Conservation (phyloP, 148 eudicot genomes). For the Silene latifolia region DNA sequence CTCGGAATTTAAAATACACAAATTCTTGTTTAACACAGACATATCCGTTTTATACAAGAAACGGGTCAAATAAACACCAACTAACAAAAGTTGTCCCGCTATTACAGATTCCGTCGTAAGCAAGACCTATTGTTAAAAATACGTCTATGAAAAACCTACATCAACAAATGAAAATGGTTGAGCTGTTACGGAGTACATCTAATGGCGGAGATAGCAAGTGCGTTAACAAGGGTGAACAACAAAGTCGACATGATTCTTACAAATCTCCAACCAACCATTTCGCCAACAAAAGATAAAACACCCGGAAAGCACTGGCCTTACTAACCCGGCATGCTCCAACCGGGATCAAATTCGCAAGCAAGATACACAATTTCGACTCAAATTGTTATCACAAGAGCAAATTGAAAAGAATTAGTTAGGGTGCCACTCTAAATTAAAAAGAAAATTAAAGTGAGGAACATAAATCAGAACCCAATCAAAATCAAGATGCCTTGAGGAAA, state of each 20-base stretch:
- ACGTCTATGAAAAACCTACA: no score
- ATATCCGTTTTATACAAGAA: no score
- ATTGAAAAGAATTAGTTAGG: background rate
- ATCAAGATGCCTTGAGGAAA: conserved; percentile 7
- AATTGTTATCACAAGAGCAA: background rate
- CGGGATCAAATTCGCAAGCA: background rate
- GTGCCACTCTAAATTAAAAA: background rate
- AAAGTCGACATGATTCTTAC: background rate
- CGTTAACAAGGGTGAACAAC: background rate
- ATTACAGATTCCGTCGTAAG: no score
- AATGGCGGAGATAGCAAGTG: background rate
- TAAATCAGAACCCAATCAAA: conserved; percentile 4
- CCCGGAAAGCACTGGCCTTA: background rate
- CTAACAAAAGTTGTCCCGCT: no score
- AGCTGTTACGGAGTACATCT: no score
- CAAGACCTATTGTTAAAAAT: no score
- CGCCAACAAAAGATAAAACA: background rate
- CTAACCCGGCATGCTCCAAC: background rate
- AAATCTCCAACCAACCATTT: background rate
- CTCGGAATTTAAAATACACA: no score
- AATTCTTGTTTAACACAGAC: no score
- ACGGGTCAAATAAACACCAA: no score
- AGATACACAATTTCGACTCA: background rate
- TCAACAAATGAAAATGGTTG: no score
- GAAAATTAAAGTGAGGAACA: conserved; percentile 5